A percentile compares a stretch with the other conserved stretches of the same genome.
Conservation (phyloP, 2,329 filamentous ascomycete species). For the Mariannaea elegans region DNA sequence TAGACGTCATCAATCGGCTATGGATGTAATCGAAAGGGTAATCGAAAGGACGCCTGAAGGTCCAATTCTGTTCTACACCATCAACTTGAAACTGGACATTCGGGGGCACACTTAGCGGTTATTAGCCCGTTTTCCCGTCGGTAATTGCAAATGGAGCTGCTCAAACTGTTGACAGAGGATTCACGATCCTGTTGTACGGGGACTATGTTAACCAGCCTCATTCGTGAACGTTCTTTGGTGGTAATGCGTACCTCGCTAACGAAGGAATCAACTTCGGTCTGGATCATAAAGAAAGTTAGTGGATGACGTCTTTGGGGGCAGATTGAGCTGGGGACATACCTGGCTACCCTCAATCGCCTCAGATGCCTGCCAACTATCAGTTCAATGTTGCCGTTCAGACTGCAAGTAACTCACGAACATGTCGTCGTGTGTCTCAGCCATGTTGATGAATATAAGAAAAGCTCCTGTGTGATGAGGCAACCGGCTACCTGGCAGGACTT, state of each 20-base stretch:
- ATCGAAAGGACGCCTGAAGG: slow-evolving; percentile 24
- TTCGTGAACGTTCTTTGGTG: not conserved
- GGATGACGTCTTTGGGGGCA: not conserved
- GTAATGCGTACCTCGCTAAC: slow-evolving; percentile 1
- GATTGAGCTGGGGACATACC: not conserved
- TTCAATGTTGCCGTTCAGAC: not conserved
- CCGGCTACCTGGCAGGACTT: not conserved
- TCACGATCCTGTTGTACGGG: not conserved
- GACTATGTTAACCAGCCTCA: not conserved
- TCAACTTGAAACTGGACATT: slow-evolving; percentile 32
- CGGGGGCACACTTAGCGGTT: not conserved
- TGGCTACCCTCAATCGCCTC: not conserved
- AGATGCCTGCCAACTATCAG: not conserved
- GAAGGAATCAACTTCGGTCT: slow-evolving; percentile 1
- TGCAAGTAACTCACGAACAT: not conserved
- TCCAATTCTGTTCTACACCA: slow-evolving; percentile 32
- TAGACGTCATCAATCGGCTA: slow-evolving; percentile 33
- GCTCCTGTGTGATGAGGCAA: not conserved
- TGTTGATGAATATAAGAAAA: not conserved
- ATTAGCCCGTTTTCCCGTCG: slow-evolving; percentile 12
- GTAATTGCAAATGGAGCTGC: slow-evolving; percentile 15
- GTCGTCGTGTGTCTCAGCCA: not conserved
- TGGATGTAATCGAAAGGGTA: slow-evolving; percentile 36
- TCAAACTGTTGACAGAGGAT: slow-evolving; percentile 9
- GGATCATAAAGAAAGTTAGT: not conserved